Percentiles rank a stretch among this genome's conserved stretches.
Conservation (phyloP, 768 basidiomycete genomes). For the Brasilioporus rufonigricans region DNA sequence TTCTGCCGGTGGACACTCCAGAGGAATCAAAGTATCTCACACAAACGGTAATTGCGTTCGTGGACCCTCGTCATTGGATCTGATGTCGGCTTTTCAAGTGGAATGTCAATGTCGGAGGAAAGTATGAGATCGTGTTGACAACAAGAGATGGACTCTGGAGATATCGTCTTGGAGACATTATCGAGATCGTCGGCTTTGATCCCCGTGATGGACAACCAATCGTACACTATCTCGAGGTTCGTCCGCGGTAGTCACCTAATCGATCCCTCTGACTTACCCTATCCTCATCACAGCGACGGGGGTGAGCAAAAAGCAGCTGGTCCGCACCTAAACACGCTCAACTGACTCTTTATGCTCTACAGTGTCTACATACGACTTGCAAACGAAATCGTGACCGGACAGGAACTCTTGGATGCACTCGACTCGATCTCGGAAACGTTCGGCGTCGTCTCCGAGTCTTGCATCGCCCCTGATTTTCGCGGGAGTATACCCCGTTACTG, state of each 20-base stretch:
- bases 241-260: background rate
- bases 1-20: conserved; percentile 13
- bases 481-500: conserved; percentile 14
- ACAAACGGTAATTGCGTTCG: conserved; percentile 13
- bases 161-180: conserved; percentile 20
- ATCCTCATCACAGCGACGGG: conserved; percentile 12
- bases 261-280: background rate
- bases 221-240: conserved; percentile 24
- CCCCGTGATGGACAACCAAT: conserved; percentile 19
- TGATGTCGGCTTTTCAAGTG: conserved; percentile 11
- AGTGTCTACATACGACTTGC: conserved; percentile 20
- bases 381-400: conserved; percentile 22
- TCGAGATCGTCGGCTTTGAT: conserved; percentile 24
- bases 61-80: background rate
- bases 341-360: background rate
- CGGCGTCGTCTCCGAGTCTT: conserved; percentile 22
- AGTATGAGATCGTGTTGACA: conserved; percentile 22
- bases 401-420: conserved; percentile 19
- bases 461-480: conserved; percentile 19
- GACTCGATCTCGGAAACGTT: conserved; percentile 12
- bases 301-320: conserved; percentile 8
- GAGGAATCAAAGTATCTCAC: conserved; percentile 21
- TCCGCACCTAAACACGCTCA: background rate
- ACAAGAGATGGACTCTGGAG: conserved; percentile 28
- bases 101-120: conserved; percentile 17